These are phyloP conservation scores for Pyricularia grisea DNA, from an alignment of 2,329 filamentous ascomycete species.

Conservation along the genomic window DNA sequence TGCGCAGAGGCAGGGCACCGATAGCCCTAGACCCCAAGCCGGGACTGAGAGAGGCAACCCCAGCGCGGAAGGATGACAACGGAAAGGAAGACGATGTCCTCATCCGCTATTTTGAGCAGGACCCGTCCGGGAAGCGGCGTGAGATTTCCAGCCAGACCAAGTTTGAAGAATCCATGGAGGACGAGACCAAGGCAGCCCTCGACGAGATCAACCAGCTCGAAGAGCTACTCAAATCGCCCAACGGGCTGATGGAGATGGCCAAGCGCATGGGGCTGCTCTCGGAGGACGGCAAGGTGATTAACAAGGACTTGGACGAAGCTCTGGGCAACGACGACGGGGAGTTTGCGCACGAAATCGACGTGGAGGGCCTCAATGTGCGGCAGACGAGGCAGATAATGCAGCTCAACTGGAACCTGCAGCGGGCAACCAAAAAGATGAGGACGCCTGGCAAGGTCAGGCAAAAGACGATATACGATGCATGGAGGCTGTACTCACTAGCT, in stretches of 20 bases:
- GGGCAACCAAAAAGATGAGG: conserved; percentile 23
- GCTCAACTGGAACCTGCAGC: conserved; percentile 19
- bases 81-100: conserved; percentile 11
- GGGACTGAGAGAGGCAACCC: background rate
- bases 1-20: background rate
- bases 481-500: conserved; percentile 40
- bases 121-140: conserved; percentile 24
- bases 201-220: conserved; percentile 28
- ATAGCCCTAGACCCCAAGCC: background rate
- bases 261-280: conserved; percentile 12
- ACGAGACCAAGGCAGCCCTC: conserved; percentile 24
- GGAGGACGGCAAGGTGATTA: background rate
- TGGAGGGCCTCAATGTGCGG: conserved; percentile 12
- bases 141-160: conserved; percentile 29
- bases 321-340: conserved; percentile 18
- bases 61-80: background rate
- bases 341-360: conserved; percentile 10
- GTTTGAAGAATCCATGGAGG: conserved; percentile 29
- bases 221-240: conserved; percentile 20
- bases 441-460: conserved; percentile 17
- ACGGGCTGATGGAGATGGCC: conserved; percentile 14
- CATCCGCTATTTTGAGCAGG: conserved; percentile 40
- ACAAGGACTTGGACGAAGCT: background rate
- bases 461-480: conserved; percentile 24
- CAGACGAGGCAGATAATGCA: conserved; percentile 14